Conservation (phyloP, 306 rosid genomes). For the Macrotyloma uniflorum region DNA sequence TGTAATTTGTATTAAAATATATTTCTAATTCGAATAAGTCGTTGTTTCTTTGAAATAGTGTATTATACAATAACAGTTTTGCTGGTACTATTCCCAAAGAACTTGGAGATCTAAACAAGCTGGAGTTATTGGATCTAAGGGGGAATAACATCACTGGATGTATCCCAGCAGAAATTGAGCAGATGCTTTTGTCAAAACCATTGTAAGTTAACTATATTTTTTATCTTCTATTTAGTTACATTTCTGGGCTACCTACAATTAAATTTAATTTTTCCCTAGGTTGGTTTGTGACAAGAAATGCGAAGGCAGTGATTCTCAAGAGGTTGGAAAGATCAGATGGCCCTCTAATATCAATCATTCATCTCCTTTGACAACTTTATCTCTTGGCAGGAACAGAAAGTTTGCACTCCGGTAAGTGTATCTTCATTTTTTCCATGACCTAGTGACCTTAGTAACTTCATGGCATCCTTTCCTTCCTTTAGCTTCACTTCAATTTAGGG, state of each 20-base stretch:
- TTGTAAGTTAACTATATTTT: slow-evolving; percentile 61
- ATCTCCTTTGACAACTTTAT: slow-evolving; percentile 35
- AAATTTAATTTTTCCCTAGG: slow-evolving; percentile 47
- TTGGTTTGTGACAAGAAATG: slow-evolving; percentile 63
- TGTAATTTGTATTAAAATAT: slow-evolving; percentile 7
- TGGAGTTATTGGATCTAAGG: slow-evolving; percentile 78
- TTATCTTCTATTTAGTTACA: slow-evolving; percentile 6
- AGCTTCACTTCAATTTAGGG: slow-evolving; percentile 16
- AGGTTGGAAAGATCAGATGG: slow-evolving; percentile 38
- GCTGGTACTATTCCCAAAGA: slow-evolving; percentile 78
- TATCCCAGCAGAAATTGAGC: slow-evolving; percentile 62
- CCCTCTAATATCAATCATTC: slow-evolving; percentile 52
- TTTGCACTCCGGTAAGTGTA: slow-evolving; percentile 63
- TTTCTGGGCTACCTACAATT: slow-evolving; percentile 31
- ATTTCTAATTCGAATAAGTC: slow-evolving; percentile 29
- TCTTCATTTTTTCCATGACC: slow-evolving; percentile 13
- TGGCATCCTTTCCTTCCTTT: slow-evolving; percentile 8
- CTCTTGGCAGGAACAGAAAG: slow-evolving; percentile 58
- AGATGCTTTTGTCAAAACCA: slow-evolving; percentile 48
- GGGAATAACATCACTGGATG: slow-evolving; percentile 67
- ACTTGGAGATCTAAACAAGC: slow-evolving; percentile 60
- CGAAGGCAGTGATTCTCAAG: slow-evolving; percentile 54
- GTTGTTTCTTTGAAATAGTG: slow-evolving; percentile 51
- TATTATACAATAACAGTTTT: slow-evolving; percentile 69
- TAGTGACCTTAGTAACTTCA: slow-evolving; percentile 17